phyloP scores from a whole-genome alignment of 768 basidiomycete genomes.

The Gymnopilus dilepis region DNA sequence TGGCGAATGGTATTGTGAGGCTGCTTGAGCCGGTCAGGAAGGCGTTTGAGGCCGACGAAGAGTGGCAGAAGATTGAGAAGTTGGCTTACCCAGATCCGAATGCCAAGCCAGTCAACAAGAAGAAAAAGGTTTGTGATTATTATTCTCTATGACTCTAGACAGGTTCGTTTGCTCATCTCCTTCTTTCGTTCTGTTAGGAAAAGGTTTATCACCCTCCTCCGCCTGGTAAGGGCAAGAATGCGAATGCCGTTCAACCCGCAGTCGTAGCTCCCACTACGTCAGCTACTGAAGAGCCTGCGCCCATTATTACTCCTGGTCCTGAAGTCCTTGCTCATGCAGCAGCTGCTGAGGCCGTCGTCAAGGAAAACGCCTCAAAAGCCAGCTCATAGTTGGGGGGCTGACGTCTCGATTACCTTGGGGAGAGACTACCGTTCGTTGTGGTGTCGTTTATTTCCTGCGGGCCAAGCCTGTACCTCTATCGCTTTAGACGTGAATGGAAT shows the following conservation, averaged over 20 bases:
- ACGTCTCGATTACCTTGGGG: too few relatives aligned
- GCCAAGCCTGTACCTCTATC: too few relatives aligned
- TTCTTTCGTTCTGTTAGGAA: constrained; percentile 47
- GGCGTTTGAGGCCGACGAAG: constrained; percentile 75
- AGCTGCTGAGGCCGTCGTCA: constrained; percentile 13
- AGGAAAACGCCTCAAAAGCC: constrained; percentile 12
- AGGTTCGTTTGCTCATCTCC: too few relatives aligned
- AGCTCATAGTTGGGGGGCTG: not conserved
- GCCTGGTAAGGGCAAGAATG: constrained; percentile 76
- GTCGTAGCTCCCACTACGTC: not conserved
- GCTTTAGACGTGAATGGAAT: too few relatives aligned
- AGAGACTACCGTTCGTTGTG: too few relatives aligned
- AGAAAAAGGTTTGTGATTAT: constrained; percentile 67
- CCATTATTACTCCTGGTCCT: constrained; percentile 4
- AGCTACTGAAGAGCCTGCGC: constrained; percentile 14
- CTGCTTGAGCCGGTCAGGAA: constrained; percentile 83
- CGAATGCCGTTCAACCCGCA: constrained; percentile 26
- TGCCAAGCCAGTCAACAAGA: constrained; percentile 63
- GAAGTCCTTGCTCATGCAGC: constrained; percentile 21
- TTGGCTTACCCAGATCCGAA: constrained; percentile 86
- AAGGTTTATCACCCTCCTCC: constrained; percentile 87
- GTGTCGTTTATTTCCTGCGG: too few relatives aligned
- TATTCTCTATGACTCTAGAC: too few relatives aligned
- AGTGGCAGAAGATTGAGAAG: constrained; percentile 79
- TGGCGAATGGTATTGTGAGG: constrained; percentile 72